phyloP scores from a whole-genome alignment of 1,139 yeast species.

The Taphrina populina region DNA sequence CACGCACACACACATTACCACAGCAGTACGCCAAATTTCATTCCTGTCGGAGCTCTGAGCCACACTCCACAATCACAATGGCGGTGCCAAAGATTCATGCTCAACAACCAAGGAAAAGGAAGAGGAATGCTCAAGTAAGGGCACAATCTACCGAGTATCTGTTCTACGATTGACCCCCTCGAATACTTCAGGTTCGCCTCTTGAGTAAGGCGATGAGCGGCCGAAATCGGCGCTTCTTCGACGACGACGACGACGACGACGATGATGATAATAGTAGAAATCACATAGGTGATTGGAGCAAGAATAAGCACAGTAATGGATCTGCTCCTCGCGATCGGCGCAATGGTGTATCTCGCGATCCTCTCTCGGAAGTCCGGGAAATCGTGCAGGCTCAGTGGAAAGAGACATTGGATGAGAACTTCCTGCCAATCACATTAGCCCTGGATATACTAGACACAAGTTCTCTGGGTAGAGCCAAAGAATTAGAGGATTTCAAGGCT shows the following conservation, averaged over 20 bases:
- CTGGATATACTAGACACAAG: conserved; percentile 77
- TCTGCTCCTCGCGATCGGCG: conserved; percentile 11
- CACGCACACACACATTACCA: too few relatives aligned
- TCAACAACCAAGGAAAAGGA: conserved; percentile 1
- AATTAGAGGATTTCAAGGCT: conserved; percentile 58
- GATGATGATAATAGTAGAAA: background rate
- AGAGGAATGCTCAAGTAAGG: background rate
- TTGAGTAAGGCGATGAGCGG: background rate
- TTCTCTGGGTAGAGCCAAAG: conserved; percentile 82
- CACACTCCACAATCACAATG: background rate
- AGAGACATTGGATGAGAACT: conserved; percentile 38
- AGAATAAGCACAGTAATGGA: conserved; percentile 1
- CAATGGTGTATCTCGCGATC: conserved; percentile 27
- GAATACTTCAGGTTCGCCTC: background rate
- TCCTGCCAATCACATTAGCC: conserved; percentile 83
- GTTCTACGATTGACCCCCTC: background rate
- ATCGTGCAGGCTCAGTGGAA: conserved; percentile 22
- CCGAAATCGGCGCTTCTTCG: conserved; percentile 14
- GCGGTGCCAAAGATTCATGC: background rate
- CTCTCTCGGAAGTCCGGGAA: conserved; percentile 21
- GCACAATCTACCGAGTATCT: conserved; percentile 1
- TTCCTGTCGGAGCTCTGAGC: too few relatives aligned
- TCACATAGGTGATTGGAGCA: conserved; percentile 1
- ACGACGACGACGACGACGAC: conserved; percentile 19
- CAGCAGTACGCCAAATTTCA: too few relatives aligned